Base-by-base conservation (phyloP, 345 rosid genomes). In the Gossypium ekmanianum region DNA sequence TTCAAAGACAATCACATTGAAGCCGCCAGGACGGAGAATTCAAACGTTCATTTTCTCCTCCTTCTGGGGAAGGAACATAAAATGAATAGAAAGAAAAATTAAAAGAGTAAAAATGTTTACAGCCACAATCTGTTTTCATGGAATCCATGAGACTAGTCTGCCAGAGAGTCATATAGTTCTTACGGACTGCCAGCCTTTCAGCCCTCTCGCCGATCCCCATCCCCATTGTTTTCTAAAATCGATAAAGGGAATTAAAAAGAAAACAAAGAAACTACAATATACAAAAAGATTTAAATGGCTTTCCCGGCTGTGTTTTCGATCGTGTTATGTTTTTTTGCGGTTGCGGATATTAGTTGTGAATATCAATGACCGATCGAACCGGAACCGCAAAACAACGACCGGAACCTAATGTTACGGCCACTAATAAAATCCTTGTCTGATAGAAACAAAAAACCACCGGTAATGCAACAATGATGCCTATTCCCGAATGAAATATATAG, bases 151-250 rank as follows among this genome's bases (percentile, higher is more conserved):
- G 85, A 77, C 78, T 72, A 41, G 84, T 65, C 77, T 85, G 86
- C 90, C 90, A 87, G 41, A 85, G 11, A 65, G 85, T 85, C 63
- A 74, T 41, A 73, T 82, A 87, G 18, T 4, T 3, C 61, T 56
- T 56, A 56, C 61, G 61, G 24, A 18, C 11, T 7, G 11, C 26
- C 61, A 56, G 9, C 11, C 20, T 18, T 56, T 56, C 26, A 18
- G 4, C 27, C 24, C 61, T 56, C 11, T 56, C 61, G 26, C 11
- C 24, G 61, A 54, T 13, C 61, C 45, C 74, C 74, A 54, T 13
- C 61, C 45, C 62, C 74, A 54, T 70, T 17, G 74, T 70, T 58
- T 11, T 50, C 72, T 48, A 44, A 64, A n/a, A 26, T 9, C 73
- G 26, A 56, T 18, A 56, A 56, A 18, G 8, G 16, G 51, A 24